Evolutionary conservation across 164 flowering plant genomes (phyloP).

Genomic region (Vitis cinerea): DNA sequence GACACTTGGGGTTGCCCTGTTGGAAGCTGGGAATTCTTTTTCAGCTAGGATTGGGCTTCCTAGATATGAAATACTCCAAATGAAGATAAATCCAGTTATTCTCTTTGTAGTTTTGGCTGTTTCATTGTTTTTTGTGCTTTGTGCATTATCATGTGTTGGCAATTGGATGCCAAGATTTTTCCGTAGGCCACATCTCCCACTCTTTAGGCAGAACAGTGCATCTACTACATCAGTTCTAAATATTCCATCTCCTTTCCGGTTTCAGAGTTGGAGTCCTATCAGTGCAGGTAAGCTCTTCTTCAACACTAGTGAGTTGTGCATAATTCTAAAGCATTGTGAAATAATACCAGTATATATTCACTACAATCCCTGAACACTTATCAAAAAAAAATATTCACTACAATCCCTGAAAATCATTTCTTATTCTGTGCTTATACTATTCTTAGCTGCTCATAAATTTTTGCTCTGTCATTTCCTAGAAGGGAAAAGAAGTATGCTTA

Average conservation of each 20-base stretch:
- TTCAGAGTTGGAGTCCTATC: slow-evolving; percentile 90
- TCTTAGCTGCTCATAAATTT: too few species aligned
- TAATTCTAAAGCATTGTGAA: neutral
- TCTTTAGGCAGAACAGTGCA: slow-evolving; percentile 62
- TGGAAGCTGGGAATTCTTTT: slow-evolving; percentile 73
- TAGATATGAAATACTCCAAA: slow-evolving; percentile 42
- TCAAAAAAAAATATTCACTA: too few species aligned
- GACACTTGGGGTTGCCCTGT: slow-evolving; percentile 94
- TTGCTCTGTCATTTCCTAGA: neutral
- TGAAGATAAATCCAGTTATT: slow-evolving; percentile 57
- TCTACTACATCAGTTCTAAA: slow-evolving; percentile 60
- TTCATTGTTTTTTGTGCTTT: slow-evolving; percentile 56
- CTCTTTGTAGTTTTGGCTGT: slow-evolving; percentile 44
- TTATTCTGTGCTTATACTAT: neutral
- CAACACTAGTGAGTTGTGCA: neutral
- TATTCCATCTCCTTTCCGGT: slow-evolving; percentile 67
- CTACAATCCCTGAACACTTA: neutral
- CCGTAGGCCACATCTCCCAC: slow-evolving; percentile 66
- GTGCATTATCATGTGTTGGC: slow-evolving; percentile 61
- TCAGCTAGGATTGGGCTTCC: slow-evolving; percentile 38
- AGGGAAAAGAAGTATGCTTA: neutral
- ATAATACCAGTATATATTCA: neutral
- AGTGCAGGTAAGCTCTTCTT: slow-evolving; percentile 52
- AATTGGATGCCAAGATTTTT: slow-evolving; percentile 61
- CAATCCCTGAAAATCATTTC: neutral